Conservation (phyloP, 345 rosid species). For the Boechera divaricarpa region DNA sequence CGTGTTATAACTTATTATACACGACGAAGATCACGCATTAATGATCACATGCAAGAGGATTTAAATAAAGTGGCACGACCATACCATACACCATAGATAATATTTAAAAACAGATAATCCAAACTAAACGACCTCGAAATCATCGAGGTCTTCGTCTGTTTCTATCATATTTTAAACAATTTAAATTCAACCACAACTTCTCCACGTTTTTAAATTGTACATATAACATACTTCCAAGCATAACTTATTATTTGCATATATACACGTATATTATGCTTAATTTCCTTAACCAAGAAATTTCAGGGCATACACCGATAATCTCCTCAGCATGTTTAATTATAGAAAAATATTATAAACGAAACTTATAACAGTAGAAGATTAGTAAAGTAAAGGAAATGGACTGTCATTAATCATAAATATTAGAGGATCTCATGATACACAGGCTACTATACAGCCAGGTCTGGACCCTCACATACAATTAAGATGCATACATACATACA, state of each 20-base stretch:
- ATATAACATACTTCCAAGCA: background rate
- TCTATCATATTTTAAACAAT: conserved; percentile 33
- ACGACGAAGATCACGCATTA: conserved; percentile 37
- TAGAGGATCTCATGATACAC: conserved; percentile 45
- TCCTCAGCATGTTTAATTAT: background rate
- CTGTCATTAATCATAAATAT: conserved; percentile 40
- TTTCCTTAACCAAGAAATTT: background rate
- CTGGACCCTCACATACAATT: conserved; percentile 46
- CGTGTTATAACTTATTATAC: conserved; percentile 12
- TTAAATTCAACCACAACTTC: conserved; percentile 36
- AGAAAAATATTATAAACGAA: background rate
- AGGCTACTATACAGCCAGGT: conserved; percentile 47
- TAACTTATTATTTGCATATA: conserved; percentile 6
- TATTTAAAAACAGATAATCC: conserved; percentile 30
- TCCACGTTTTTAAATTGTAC: conserved; percentile 37
- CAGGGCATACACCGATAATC: background rate
- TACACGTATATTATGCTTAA: background rate
- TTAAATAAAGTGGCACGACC: conserved; percentile 38
- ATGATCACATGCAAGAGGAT: conserved; percentile 40
- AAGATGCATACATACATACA: conserved; percentile 35
- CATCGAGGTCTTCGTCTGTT: conserved; percentile 40
- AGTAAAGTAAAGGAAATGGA: conserved; percentile 15
- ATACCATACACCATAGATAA: conserved; percentile 37
- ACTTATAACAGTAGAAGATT: background rate
- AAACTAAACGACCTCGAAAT: conserved; percentile 40